Evolutionary conservation across 129 eudicot genomes (phyloP).

Genomic region (Flaveria ramosissima): DNA sequence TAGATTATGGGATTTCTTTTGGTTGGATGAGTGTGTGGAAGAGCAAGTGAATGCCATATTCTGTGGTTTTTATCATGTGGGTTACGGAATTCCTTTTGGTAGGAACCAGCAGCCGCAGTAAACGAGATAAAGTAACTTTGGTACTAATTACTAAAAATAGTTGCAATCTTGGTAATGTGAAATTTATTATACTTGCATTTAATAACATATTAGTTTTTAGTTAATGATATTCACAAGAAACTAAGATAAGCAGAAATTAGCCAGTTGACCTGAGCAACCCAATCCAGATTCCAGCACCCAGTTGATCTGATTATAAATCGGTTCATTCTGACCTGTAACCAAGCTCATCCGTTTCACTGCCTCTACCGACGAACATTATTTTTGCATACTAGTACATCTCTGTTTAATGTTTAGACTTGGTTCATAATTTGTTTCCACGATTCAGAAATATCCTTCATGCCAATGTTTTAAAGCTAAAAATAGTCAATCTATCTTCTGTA

Average conservation of each 20-base stretch:
- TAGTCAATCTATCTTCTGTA: background rate
- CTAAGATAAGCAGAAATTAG: background rate
- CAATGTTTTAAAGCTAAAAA: background rate
- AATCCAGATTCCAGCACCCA: background rate
- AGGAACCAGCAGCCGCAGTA: background rate
- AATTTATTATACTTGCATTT: background rate
- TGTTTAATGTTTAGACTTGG: background rate
- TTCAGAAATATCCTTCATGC: background rate
- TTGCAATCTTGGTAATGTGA: background rate
- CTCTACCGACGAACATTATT: too few species aligned
- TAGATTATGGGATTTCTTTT: background rate
- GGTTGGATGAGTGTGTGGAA: background rate
- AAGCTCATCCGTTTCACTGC: background rate
- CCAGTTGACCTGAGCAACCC: background rate
- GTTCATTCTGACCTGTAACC: background rate
- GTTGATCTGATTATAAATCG: background rate
- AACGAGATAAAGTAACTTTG: too few species aligned
- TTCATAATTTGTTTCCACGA: background rate
- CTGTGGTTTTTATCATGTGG: background rate
- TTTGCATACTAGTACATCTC: background rate
- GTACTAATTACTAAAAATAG: too few species aligned
- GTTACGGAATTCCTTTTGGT: too few species aligned
- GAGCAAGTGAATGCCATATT: background rate
- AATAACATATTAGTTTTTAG: background rate
- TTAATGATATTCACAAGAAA: background rate